phyloP scores from a whole-genome alignment of 371 early-diverging fungal genomes.

The Rhizopus arrhizus region DNA sequence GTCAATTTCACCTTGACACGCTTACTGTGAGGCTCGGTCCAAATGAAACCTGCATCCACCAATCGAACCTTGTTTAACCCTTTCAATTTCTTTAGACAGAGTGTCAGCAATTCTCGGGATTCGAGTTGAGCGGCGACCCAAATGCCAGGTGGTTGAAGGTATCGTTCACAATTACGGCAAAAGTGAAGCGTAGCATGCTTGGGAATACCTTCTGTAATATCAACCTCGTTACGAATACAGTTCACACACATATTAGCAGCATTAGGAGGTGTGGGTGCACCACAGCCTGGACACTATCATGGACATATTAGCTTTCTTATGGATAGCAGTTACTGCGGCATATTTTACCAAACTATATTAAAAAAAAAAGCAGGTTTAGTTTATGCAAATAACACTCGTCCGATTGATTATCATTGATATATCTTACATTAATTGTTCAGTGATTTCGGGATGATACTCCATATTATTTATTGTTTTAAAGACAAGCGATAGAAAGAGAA shows the following conservation, averaged over 20 bases:
- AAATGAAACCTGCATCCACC: slow-evolving; percentile 97
- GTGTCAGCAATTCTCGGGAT: slow-evolving; percentile 90
- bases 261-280: slow-evolving; percentile 95
- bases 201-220: slow-evolving; percentile 98
- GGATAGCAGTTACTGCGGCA: too few species aligned
- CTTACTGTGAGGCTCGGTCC: slow-evolving; percentile 98
- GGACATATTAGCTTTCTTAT: neutral
- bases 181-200: slow-evolving; percentile 92
- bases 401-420: too few species aligned
- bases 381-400: neutral
- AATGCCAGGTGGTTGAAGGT: slow-evolving; percentile 92
- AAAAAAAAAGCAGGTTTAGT: neutral
- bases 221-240: slow-evolving; percentile 95
- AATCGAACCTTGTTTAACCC: slow-evolving; percentile 92
- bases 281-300: slow-evolving; percentile 95
- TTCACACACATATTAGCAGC: slow-evolving; percentile 98
- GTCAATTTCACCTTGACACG: slow-evolving; percentile 96
- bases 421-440: slow-evolving; percentile 56
- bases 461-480: slow-evolving; percentile 14
- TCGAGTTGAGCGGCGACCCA: slow-evolving; percentile 94
- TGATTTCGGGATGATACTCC: slow-evolving; percentile 55
- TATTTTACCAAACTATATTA: slow-evolving; percentile 37
- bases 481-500: neutral
- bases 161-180: slow-evolving; percentile 97
- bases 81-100: slow-evolving; percentile 93